Conservation (phyloP, 257 asterid genomes). For the Petunia axillaris region DNA sequence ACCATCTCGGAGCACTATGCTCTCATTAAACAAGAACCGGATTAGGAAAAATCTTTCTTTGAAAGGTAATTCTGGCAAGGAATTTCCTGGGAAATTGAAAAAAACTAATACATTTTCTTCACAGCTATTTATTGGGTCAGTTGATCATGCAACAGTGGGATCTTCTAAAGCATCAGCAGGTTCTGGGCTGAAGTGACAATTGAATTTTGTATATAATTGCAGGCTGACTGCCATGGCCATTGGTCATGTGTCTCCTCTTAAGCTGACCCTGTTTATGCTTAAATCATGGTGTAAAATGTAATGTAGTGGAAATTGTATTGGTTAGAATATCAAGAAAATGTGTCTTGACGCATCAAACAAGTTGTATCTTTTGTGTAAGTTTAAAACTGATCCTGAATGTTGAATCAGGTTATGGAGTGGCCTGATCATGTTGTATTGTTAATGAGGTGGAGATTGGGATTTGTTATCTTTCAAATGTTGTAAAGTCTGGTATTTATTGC, state of each 20-base stretch:
- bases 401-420: not conserved
- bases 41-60: conserved; percentile 61
- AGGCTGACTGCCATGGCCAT: not conserved
- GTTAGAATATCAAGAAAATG: not conserved
- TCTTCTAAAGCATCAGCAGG: conserved; percentile 52
- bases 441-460: not conserved
- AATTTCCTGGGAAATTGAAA: conserved; percentile 68
- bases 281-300: conserved; percentile 13
- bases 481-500: no score
- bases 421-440: not conserved
- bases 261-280: conserved; percentile 17
- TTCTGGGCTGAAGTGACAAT: conserved; percentile 42
- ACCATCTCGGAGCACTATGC: conserved; percentile 57
- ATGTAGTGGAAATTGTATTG: not conserved
- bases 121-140: conserved; percentile 54
- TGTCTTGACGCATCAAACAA: not conserved
- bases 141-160: conserved; percentile 58
- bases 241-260: not conserved
- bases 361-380: conserved; percentile 3
- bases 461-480: not conserved
- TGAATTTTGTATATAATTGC: conserved; percentile 22
- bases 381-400: not conserved
- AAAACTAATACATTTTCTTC: conserved; percentile 67
- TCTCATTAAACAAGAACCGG: conserved; percentile 70
- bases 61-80: conserved; percentile 56